Percentiles rank a stretch among this genome's conserved stretches.
These are phyloP conservation scores for Coprinopsis strossmayeri DNA, from an alignment of 768 basidiomycete species.

Conservation along the genomic window DNA sequence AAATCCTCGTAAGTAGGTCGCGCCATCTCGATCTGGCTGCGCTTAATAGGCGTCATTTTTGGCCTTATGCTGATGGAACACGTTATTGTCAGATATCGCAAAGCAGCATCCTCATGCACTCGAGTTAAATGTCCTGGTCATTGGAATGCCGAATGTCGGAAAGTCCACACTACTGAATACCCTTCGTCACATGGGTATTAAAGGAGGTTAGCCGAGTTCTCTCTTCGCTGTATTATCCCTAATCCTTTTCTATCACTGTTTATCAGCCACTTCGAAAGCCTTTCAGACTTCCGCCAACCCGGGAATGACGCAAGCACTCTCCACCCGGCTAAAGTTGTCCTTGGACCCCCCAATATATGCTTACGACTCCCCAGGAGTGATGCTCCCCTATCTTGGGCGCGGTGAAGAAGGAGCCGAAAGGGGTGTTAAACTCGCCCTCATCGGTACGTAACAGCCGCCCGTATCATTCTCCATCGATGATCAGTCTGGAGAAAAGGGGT, in stretches of 20 bases:
- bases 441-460: constrained; percentile 54
- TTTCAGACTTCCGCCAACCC: constrained; percentile 85
- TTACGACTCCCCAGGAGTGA: constrained; percentile 93
- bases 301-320: constrained; percentile 84
- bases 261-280: constrained; percentile 74
- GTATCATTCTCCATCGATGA: constrained; percentile 10
- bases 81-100: constrained; percentile 34
- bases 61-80: not conserved
- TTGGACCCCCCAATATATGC: constrained; percentile 83
- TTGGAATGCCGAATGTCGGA: constrained; percentile 99
- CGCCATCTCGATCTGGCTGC: constrained; percentile 12
- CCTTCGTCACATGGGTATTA: constrained; percentile 78
- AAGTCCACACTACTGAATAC: constrained; percentile 94
- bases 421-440: constrained; percentile 88
- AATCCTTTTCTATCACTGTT: constrained; percentile 9
- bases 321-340: constrained; percentile 82
- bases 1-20: constrained; percentile 69
- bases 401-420: constrained; percentile 85
- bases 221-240: constrained; percentile 1
- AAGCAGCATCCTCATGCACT: constrained; percentile 61
- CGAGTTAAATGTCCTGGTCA: constrained; percentile 84
- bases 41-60: constrained; percentile 8
- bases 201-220: constrained; percentile 56
- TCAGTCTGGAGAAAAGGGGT: constrained; percentile 14
- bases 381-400: constrained; percentile 89